A percentile compares a stretch with the other conserved stretches of the same genome.
Conservation (phyloP, 495 filamentous ascomycete species). For the Hyphodiscus hymeniophilus region DNA sequence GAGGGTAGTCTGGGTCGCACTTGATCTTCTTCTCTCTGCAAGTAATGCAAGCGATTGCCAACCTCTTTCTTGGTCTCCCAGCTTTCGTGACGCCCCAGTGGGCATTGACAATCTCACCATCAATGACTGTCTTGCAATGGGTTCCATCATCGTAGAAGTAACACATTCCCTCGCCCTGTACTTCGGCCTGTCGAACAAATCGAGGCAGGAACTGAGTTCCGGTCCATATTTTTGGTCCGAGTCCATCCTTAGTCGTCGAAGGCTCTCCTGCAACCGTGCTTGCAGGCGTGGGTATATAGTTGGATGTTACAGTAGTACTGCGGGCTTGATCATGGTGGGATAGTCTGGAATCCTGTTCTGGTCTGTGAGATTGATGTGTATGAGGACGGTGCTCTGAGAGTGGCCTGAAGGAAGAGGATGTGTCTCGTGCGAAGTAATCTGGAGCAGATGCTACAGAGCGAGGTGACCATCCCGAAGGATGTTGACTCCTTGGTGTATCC, state of each 20-base stretch:
- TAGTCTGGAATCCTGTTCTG: slow-evolving; percentile 13
- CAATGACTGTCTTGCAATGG: slow-evolving; percentile 74
- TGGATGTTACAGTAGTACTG: slow-evolving; percentile 18
- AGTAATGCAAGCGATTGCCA: slow-evolving; percentile 82
- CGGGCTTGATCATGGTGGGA: slow-evolving; percentile 10
- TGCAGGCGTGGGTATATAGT: slow-evolving; percentile 31
- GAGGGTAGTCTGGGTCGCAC: slow-evolving; percentile 78
- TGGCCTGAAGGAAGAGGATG: slow-evolving; percentile 22
- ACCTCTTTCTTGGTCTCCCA: slow-evolving; percentile 79
- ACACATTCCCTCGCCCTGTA: slow-evolving; percentile 73
- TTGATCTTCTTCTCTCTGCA: slow-evolving; percentile 97
- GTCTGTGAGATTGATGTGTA: slow-evolving; percentile 3
- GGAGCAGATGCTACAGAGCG: slow-evolving; percentile 14
- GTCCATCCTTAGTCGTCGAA: slow-evolving; percentile 39
- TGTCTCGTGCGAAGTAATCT: slow-evolving; percentile 19
- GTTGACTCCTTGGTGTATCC: slow-evolving; percentile 10
- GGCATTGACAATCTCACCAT: slow-evolving; percentile 80
- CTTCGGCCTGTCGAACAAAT: slow-evolving; percentile 48
- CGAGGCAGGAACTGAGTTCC: slow-evolving; percentile 51
- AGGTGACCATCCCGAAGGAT: slow-evolving; percentile 14
- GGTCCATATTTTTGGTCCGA: slow-evolving; percentile 54
- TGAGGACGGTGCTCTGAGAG: slow-evolving; percentile 10
- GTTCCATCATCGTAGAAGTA: slow-evolving; percentile 85
- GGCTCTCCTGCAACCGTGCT: slow-evolving; percentile 34
- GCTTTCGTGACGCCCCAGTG: slow-evolving; percentile 92